A percentile compares a stretch with the other conserved stretches of the same genome.
phyloP scores from a whole-genome alignment of 257 asterid genomes.

The Salvia miltiorrhiza region DNA sequence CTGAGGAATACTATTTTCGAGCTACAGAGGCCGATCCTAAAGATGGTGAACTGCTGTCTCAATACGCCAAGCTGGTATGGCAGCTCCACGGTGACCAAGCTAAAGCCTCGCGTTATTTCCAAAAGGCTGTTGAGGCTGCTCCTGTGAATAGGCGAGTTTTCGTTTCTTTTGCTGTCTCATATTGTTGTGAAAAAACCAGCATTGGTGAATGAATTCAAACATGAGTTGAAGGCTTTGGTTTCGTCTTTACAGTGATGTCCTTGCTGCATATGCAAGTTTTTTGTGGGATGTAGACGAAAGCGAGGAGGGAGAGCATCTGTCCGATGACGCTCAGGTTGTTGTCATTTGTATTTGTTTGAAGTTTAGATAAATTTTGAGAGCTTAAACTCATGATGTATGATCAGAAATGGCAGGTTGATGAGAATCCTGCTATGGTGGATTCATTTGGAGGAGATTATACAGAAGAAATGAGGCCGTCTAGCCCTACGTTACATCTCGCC shows the following conservation, averaged over 20 bases:
- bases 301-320: constrained; percentile 41
- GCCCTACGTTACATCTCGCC: constrained; percentile 75
- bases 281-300: constrained; percentile 69
- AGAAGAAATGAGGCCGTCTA: constrained; percentile 50
- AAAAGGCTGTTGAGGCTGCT: constrained; percentile 60
- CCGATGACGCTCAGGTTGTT: constrained; percentile 39
- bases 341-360: constrained; percentile 2
- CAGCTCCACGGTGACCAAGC: constrained; percentile 52
- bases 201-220: background rate
- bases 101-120: constrained; percentile 58
- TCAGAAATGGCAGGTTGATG: constrained; percentile 40
- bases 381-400: background rate
- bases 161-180: background rate
- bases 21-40: constrained; percentile 69
- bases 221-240: constrained; percentile 5
- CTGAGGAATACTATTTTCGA: constrained; percentile 60
- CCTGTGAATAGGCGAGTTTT: constrained; percentile 60
- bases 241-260: constrained; percentile 59
- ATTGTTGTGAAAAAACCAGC: background rate
- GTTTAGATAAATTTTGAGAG: background rate
- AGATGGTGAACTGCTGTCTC: constrained; percentile 51
- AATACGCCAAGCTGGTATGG: constrained; percentile 73
- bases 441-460: constrained; percentile 16
- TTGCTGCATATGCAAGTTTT: constrained; percentile 74
- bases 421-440: constrained; percentile 17